Base-by-base conservation (phyloP, 2,329 filamentous ascomycete genomes). In the Fusarium coicis region DNA sequence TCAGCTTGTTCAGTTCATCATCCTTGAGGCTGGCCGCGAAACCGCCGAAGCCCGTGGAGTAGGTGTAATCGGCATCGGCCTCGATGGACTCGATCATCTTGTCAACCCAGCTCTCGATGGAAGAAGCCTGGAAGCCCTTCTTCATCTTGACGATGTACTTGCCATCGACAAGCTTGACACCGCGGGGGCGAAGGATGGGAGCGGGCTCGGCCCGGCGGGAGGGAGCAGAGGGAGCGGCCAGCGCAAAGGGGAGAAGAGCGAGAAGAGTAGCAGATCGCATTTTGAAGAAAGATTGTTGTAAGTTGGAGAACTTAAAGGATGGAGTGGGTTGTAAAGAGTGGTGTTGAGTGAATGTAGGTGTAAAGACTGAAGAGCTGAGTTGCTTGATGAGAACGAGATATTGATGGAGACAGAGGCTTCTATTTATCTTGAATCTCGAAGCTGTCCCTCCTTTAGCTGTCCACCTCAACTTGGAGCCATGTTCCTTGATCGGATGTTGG, bases 141-240 rank as follows among this genome's bases (percentile, higher is more conserved):
- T 79, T 80, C 74, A 83, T 79, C 72, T 79, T 81, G 74, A 83
- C 76, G 37, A 83, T 83, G 77, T 80, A 83, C 72, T 80, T 83
- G 76, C 79, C 80, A 53, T 80, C 78, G 40, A 83, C 67, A 58
- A 79, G 65, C 67, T 78, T 65, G 47, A 72, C 77, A 37, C 74
- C 78, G 16, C 80, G 79, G 49, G 81, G 79, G 26, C 78, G 73
- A 44, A 83, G 60, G 32, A 83, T 57, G 40, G 81, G 82, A 28
- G 81, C 81, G 28, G 80, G 81, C 40, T 78, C 72, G 52, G 77
- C 70, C 39, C 81, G 81, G 66, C 76, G 78, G 44, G 77, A 58
- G 12, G 80, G 80, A 47, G 77, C 78, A 39, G 77, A 59, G 12
- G 80, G 80, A 47, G 77, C 78, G 60, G 79, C 79, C 62, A 81